Evolutionary conservation across 306 rosid genomes (phyloP).

Genomic region (Cicer judaicum): DNA sequence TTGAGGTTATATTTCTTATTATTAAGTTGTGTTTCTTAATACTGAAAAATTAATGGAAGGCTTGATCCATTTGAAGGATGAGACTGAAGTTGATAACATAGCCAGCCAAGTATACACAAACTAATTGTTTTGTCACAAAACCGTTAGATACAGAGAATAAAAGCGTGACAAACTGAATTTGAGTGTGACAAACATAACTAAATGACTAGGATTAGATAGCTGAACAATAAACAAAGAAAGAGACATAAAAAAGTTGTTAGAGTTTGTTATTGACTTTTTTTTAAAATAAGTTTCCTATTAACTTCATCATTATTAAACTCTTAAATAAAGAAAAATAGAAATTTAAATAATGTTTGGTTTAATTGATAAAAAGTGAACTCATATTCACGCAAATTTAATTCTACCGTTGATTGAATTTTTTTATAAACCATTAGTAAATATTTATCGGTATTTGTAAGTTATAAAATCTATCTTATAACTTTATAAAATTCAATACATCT

Average conservation of each 20-base stretch:
- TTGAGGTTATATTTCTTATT: too few species aligned
- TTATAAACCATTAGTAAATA: too few species aligned
- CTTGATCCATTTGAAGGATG: too few species aligned
- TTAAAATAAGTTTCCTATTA: slow-evolving; percentile 56
- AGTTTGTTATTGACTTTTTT: slow-evolving; percentile 73
- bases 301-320: slow-evolving; percentile 42
- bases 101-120: not conserved
- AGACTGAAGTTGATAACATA: not conserved
- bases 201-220: slow-evolving; percentile 52
- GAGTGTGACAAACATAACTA: slow-evolving; percentile 34
- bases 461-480: too few species aligned
- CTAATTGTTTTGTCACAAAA: slow-evolving; percentile 33
- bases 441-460: too few species aligned
- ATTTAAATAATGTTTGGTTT: too few species aligned
- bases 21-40: too few species aligned
- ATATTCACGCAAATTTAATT: too few species aligned
- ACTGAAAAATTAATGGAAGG: too few species aligned
- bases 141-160: slow-evolving; percentile 51
- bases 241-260: slow-evolving; percentile 53
- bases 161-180: slow-evolving; percentile 36
- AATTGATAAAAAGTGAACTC: too few species aligned
- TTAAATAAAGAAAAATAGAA: slow-evolving; percentile 11
- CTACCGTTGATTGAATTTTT: too few species aligned
- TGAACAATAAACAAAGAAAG: slow-evolving; percentile 55
- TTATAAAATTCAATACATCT: too few species aligned